Conservation (phyloP, 1,139 yeast genomes). For the Arxiozyma telluris region DNA sequence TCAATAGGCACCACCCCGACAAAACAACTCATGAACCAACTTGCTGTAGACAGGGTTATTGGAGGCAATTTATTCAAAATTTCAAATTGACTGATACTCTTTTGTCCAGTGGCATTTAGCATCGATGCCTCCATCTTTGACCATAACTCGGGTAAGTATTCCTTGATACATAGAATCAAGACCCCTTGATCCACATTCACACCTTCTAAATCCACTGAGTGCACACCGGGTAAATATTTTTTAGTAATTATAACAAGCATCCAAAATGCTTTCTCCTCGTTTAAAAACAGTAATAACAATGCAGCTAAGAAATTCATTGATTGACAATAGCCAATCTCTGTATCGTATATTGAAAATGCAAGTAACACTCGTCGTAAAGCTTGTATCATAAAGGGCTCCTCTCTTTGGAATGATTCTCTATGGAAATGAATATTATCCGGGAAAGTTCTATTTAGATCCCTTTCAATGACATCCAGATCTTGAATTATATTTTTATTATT, state of each 20-base stretch:
- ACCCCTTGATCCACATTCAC: conserved; percentile 94
- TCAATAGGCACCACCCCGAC: conserved; percentile 84
- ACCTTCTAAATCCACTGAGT: conserved; percentile 82
- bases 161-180: conserved; percentile 72
- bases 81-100: conserved; percentile 4
- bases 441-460: conserved; percentile 86
- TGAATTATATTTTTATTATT: conserved; percentile 33
- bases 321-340: conserved; percentile 91
- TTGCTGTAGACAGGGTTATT: conserved; percentile 81
- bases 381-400: conserved; percentile 56
- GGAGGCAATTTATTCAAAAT: conserved; percentile 67
- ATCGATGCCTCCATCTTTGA: conserved; percentile 36
- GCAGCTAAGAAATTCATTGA: conserved; percentile 89
- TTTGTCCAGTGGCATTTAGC: conserved; percentile 3
- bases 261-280: conserved; percentile 89
- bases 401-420: conserved; percentile 24
- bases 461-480: conserved; percentile 84
- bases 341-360: conserved; percentile 79
- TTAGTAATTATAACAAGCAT: conserved; percentile 87
- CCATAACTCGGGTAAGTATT: conserved; percentile 80
- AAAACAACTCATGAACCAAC: conserved; percentile 96
- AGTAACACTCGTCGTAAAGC: conserved; percentile 70
- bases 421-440: conserved; percentile 84
- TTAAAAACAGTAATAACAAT: conserved; percentile 67
- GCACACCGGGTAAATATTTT: conserved; percentile 79